phyloP scores from a whole-genome alignment of 768 basidiomycete species.

The Pleurotus ostreatus region DNA sequence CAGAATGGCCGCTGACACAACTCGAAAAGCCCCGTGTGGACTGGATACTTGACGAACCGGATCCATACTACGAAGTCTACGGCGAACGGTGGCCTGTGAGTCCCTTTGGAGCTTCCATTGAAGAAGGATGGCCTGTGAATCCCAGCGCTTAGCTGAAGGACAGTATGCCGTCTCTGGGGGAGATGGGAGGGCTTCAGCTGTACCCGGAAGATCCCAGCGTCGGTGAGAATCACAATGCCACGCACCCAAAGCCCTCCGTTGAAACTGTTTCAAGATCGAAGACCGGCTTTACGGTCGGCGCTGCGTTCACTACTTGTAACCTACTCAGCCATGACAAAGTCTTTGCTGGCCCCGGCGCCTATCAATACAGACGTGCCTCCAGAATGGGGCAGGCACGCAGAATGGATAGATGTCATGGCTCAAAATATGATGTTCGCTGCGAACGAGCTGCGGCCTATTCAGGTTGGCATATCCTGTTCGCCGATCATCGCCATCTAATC shows the following conservation, averaged over 20 bases:
- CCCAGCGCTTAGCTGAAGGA: slow-evolving; percentile 64
- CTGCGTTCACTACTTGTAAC: slow-evolving; percentile 76
- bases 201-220: slow-evolving; percentile 70
- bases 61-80: slow-evolving; percentile 70
- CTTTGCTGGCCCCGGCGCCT: slow-evolving; percentile 62
- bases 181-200: slow-evolving; percentile 75
- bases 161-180: slow-evolving; percentile 75
- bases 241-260: too few relatives aligned
- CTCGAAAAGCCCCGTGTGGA: slow-evolving; percentile 86
- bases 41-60: slow-evolving; percentile 85
- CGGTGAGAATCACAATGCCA: slow-evolving; percentile 36
- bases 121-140: slow-evolving; percentile 11
- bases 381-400: slow-evolving; percentile 71
- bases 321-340: slow-evolving; percentile 71
- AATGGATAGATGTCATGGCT: slow-evolving; percentile 77
- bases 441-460: slow-evolving; percentile 86
- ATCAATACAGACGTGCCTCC: slow-evolving; percentile 42
- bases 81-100: slow-evolving; percentile 91
- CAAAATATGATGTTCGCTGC: slow-evolving; percentile 90
- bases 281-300: slow-evolving; percentile 67
- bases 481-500: slow-evolving; percentile 1
- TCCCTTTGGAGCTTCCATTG: slow-evolving; percentile 11
- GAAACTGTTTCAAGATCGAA: slow-evolving; percentile 51
- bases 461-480: slow-evolving; percentile 39
- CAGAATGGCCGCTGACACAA: slow-evolving; percentile 71